Evolutionary conservation across 2,329 filamentous ascomycete genomes (phyloP), one percentile per base, ranked within the genome.

Genomic region (Trichoderma cornu-damae): DNA sequence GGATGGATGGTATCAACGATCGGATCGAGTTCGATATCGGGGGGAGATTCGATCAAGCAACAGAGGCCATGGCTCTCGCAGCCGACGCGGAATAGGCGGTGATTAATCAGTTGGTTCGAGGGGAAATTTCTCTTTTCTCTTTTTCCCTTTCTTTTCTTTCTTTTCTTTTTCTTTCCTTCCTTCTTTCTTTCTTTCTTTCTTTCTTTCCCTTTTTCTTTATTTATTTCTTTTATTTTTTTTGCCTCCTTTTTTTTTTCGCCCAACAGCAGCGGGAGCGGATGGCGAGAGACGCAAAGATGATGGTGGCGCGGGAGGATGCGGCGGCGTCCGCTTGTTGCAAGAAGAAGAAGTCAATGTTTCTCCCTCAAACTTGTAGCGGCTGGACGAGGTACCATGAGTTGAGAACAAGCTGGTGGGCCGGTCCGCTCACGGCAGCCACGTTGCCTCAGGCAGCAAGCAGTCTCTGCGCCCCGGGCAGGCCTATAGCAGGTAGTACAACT

Each of bases 61-160:
- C 68, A 66, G 72, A 62, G 66, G 70, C 73, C 73, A 75, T 75
- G 67, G 52, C 72, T 71, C 68, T 64, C 59, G 59, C 58, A 49
- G 51, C 53, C 47, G 51, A 58, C 28, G 50, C 4, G 50, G 26
- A 47, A n/a, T 22, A 44, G 42, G 37, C 42, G 40, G 53, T 42
- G 58, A 54, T 55, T 20, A 26, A 56, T 34, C n/a, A n/a, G n/a
- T n/a, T n/a, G 37, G 30, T 14, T n/a, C n/a, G n/a, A 42, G 26
- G 40, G 26, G 35, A 24, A 26, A 24, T 34, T 22, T 43, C 30
- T 32, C 11, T 42, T 28, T 40, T 14, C 28, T n/a, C n/a, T n/a
- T n/a, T n/a, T n/a, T n/a, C n/a, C n/a, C n/a, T n/a, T n/a, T n/a
- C n/a, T n/a, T n/a, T n/a, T n/a, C n/a, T n/a, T n/a, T n/a, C n/a